phyloP scores from a whole-genome alignment of 225 moss, liverwort and hornwort species.

The Physcomitrium patens region DNA sequence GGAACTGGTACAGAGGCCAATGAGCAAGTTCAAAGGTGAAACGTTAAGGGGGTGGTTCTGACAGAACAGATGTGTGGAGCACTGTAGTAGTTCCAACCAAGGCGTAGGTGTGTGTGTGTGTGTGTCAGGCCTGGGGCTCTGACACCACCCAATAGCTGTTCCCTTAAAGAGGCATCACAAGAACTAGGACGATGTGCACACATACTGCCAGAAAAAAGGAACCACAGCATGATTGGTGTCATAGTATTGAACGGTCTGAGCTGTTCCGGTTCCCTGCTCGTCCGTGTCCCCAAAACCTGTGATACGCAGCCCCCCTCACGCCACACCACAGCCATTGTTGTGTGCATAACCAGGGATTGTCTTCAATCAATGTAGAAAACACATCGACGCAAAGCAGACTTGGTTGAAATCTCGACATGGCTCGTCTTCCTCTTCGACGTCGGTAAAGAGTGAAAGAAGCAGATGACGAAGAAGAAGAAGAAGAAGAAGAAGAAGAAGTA shows the following conservation, averaged over 20 bases:
- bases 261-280: conserved; percentile 28
- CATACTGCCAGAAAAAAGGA: conserved; percentile 33
- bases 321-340: too few relatives aligned
- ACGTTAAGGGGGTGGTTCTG: too few relatives aligned
- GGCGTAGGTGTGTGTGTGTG: conserved; percentile 28
- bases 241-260: conserved; percentile 29
- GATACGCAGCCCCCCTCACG: not conserved
- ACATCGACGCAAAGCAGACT: not conserved
- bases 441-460: too few relatives aligned
- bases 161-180: conserved; percentile 27
- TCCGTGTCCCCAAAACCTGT: conserved; percentile 24
- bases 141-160: conserved; percentile 35
- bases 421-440: too few relatives aligned
- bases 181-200: conserved; percentile 27
- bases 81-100: conserved; percentile 23
- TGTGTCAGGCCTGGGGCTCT: conserved; percentile 31
- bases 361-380: not conserved
- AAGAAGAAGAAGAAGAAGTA: too few relatives aligned
- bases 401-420: too few relatives aligned
- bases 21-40: not conserved
- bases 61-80: not conserved
- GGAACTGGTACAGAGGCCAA: conserved; percentile 28
- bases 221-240: conserved; percentile 38
- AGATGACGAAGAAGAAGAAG: too few relatives aligned
- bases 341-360: too few relatives aligned